Evolutionary conservation across 2,329 filamentous ascomycete species (phyloP).

Genomic region (Epichloe elymi): DNA sequence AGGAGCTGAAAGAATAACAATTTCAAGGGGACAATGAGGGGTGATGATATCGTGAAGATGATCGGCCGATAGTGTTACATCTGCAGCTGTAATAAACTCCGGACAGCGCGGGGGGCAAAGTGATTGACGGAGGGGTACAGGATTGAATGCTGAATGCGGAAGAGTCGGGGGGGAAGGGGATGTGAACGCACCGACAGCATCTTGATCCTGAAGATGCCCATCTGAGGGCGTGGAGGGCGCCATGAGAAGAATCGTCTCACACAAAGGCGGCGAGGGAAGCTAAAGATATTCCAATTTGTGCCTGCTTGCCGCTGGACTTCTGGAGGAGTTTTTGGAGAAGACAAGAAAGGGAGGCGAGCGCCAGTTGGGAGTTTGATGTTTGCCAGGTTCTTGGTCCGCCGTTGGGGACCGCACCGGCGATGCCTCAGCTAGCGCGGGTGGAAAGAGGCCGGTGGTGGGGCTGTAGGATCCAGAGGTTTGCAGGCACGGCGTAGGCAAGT

Average conservation of each 20-base stretch:
- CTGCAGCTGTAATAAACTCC: background rate
- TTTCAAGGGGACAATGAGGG: background rate
- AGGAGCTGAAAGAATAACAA: background rate
- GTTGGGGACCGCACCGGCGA: background rate
- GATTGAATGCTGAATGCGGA: slow-evolving; percentile 1
- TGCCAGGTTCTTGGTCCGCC: background rate
- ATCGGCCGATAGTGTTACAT: background rate
- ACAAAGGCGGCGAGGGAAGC: background rate
- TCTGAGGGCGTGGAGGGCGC: slow-evolving; percentile 7
- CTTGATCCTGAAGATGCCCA: slow-evolving; percentile 6
- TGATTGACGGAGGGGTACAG: background rate
- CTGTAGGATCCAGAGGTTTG: background rate
- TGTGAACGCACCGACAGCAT: slow-evolving; percentile 7
- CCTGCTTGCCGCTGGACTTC: background rate
- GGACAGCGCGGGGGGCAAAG: background rate
- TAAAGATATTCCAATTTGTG: background rate
- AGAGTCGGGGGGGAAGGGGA: slow-evolving; percentile 3
- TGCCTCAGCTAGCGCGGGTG: slow-evolving; percentile 1
- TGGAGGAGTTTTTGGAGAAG: background rate
- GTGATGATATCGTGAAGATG: background rate
- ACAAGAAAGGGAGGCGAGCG: background rate
- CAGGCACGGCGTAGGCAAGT: background rate
- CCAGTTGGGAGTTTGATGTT: background rate
- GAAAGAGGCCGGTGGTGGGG: slow-evolving; percentile 3
- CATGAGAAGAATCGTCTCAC: slow-evolving; percentile 1